Evolutionary conservation across 768 basidiomycete genomes (phyloP), one percentile per base, ranked within the genome.

Genomic region (Phlegmacium glaucopus): DNA sequence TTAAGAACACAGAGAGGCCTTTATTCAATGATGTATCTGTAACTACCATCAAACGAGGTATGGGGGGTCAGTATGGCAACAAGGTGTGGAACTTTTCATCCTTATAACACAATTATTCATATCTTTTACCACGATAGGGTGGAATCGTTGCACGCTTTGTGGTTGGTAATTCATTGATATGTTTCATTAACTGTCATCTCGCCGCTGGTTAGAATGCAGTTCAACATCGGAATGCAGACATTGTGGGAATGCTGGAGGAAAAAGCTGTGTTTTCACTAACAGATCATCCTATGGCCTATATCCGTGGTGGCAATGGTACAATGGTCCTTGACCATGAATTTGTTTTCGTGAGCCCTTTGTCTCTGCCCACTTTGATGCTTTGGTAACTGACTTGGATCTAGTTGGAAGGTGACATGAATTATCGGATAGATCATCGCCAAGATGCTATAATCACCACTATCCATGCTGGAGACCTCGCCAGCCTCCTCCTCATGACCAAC

Each of bases 131-230:
- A n/a, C n/a, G n/a, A 13, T 56, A 94, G 90, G 94, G 94, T 8
- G 94, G 86, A 0, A 94, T 96, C 52, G 79, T 94, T 13, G 80
- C 88, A 4, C 82, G 94, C 15, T 83, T 96, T 51, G 80, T 94
- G 6, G 76, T 98, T 38, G 93, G 93, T 49, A 93, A 97, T 63
- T 88, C 94, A 1, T 94, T 91, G 0, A 61, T 97, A 11, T 98
- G 95, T 67, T 87, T 96, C 59, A 82, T 98, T 69, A 99, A 99
- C 67, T 93, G 90, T 54, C 95, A 99, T 74, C 78, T 99, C 50
- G 95, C 94, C n/a, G 91, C 92, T 6, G 95, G 95, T 1, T 94
- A 97, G 59, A 78, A 79, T 47, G 87, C 88, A 42, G 78, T 87
- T 13, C 78, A 87, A 1, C 76, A 87, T 51, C 78, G 95, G 13